A percentile compares a stretch with the other conserved stretches of the same genome.
Conservation (phyloP, 2,329 filamentous ascomycete species). For the Alternaria ethzedia region DNA sequence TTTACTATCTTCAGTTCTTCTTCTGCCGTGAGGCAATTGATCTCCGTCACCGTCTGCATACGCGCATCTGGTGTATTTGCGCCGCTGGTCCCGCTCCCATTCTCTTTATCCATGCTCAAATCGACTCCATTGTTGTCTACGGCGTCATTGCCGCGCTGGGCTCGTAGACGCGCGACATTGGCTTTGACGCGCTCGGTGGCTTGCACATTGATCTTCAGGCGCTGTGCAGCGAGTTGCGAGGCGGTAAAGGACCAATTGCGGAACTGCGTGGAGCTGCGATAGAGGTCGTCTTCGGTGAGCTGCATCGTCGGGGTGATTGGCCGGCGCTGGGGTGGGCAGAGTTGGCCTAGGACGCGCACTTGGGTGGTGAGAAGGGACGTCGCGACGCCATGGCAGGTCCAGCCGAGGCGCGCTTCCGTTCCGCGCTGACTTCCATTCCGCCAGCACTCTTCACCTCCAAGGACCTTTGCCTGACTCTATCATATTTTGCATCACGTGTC, state of each 20-base stretch:
- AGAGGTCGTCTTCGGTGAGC: slow-evolving; percentile 88
- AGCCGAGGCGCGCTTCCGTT: slow-evolving; percentile 18
- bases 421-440: not conserved
- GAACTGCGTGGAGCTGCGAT: slow-evolving; percentile 88
- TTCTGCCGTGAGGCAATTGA: slow-evolving; percentile 80
- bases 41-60: slow-evolving; percentile 50
- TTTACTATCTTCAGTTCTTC: slow-evolving; percentile 84
- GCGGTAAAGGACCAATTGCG: slow-evolving; percentile 91
- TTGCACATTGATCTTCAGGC: slow-evolving; percentile 78
- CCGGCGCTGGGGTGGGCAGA: slow-evolving; percentile 8
- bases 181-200: slow-evolving; percentile 72
- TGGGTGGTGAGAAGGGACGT: slow-evolving; percentile 1
- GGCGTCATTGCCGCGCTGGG: slow-evolving; percentile 45
- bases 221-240: slow-evolving; percentile 71
- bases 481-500: not conserved
- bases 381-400: slow-evolving; percentile 19
- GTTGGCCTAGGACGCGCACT: not conserved
- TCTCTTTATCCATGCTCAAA: slow-evolving; percentile 41
- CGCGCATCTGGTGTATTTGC: slow-evolving; percentile 34
- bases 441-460: not conserved
- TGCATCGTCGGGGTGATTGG: slow-evolving; percentile 35
- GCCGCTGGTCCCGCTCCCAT: slow-evolving; percentile 37
- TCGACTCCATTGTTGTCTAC: slow-evolving; percentile 8
- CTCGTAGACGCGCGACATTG: slow-evolving; percentile 60
- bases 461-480: not conserved